Evolutionary conservation across 1,284 basidiomycete species (phyloP), one percentile per base, ranked within the genome.

Genomic region (Trichosporon inkin): DNA sequence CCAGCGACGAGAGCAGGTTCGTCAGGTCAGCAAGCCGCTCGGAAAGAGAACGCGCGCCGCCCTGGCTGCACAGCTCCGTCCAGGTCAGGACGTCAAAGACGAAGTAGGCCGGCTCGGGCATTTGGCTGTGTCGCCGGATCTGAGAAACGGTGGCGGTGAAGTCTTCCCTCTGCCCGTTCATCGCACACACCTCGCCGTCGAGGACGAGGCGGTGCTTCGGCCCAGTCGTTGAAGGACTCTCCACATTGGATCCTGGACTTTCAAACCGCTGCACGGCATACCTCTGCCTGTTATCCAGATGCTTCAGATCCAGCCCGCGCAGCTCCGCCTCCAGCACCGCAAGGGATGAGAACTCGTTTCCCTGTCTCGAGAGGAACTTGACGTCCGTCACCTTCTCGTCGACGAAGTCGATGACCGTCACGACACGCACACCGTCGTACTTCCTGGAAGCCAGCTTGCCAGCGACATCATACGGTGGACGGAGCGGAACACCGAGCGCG

Each of bases 151-250:
- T 68, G 8, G 67, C 64, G 2, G 63, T 28, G 52, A 78, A 78
- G 60, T 78, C 74, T 55, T 78, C 75, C 1, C 65, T 62, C 19
- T 67, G 61, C n/a, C 60, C 62, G 44, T 66, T 60, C 67, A 78
- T 68, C 10, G 72, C 68, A 55, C 75, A 77, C 7, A 75, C 67
- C 60, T 78, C 77, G 13, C 77, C 75, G 58, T 78, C 77, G 10
- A 78, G 61, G 1, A 78, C 71, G 8, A 78, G 62, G 3, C 75
- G 70, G 53, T 73, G 70, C n/a, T 69, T 55, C 2, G 47, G n/a
- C n/a, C n/a, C n/a, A n/a, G n/a, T n/a, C n/a, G n/a, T n/a, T n/a
- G n/a, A n/a, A n/a, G n/a, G n/a, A n/a, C n/a, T n/a, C n/a, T n/a
- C n/a, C n/a, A n/a, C n/a, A n/a, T n/a, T n/a, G 24, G 8, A 16